Base-by-base conservation (phyloP, 306 rosid genomes). In the Biancaea sappan region DNA sequence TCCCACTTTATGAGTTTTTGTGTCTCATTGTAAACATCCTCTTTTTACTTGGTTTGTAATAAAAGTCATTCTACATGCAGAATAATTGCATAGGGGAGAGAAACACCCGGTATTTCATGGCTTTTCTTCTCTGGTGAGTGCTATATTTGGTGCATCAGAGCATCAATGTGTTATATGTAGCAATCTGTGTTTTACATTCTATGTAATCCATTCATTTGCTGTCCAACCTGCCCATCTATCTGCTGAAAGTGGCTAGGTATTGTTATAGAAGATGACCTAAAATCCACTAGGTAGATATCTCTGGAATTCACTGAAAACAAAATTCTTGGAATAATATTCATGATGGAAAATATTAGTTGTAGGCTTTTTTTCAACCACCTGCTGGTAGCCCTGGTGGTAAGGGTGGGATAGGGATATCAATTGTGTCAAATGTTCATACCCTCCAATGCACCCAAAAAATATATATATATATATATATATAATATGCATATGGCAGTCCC, bases 21-120 rank as follows among this genome's bases (percentile, higher is more conserved):
- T 44, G 10, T 46, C 73, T 52, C 58, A 56, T 61, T 58, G 18
- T 31, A 56, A 47, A 8, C 34, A 72, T 60, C 32, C 52, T 31
- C 47, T 2, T 72, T 62, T 44, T 65, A 58, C 77, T 28, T 37
- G 18, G 35, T 24, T 73, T 79, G 48, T 60, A 64, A 77, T 74
- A 47, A 76, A 61, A 71, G 71, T 60, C 62, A 41, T 81, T 71
- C 52, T 71, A 26, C 65, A 74, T 79, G 81, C 96, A 92, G 99
- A 94, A 94, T 86, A 94, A 92, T 81, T 94, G 99, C 82, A 94
- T 94, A 63, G 99, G 99, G 48, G 99, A 94, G 90, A 87, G 88
- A 82, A 94, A 94, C 75, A 88, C 86, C 16, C 85, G 89, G 56
- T 90, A 90, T 82, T 94, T 92, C 66, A 56, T 92, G 86, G 96